Conservation (phyloP, 345 rosid genomes). For the Hypericum androsaemum region DNA sequence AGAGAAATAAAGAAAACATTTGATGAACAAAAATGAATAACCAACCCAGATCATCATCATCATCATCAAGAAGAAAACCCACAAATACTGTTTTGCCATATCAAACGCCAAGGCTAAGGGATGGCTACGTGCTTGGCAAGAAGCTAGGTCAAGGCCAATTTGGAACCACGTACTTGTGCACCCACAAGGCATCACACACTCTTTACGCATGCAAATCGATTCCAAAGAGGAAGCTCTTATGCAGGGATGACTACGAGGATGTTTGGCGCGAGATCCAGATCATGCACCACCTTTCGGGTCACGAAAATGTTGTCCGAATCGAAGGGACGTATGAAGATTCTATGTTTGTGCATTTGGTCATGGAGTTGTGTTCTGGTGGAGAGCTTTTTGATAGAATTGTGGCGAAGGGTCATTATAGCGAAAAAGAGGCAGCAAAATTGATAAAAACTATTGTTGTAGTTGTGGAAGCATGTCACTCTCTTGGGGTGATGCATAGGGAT, state of each 20-base stretch:
- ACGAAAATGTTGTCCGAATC: conserved; percentile 69
- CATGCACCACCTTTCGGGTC: conserved; percentile 94
- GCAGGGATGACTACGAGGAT: conserved; percentile 90
- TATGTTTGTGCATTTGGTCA: conserved; percentile 86
- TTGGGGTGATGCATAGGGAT: conserved; percentile 97
- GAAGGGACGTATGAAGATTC: conserved; percentile 85
- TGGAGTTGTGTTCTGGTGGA: conserved; percentile 95
- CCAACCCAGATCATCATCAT: too few relatives aligned
- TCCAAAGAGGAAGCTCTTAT: conserved; percentile 78
- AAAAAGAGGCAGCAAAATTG: conserved; percentile 76
- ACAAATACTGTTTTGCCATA: conserved; percentile 61
- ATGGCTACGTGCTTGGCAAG: conserved; percentile 68
- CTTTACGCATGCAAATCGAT: conserved; percentile 86
- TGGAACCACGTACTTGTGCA: conserved; percentile 78
- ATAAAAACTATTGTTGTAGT: conserved; percentile 81
- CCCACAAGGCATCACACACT: conserved; percentile 41
- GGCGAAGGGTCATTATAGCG: conserved; percentile 84
- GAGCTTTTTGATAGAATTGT: conserved; percentile 95
- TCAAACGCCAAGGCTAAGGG: conserved; percentile 71
- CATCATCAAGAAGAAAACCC: conserved; percentile 26
- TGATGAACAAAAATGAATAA: too few relatives aligned
- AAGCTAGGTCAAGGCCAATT: conserved; percentile 95
- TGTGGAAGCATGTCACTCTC: conserved; percentile 88
- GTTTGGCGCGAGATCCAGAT: conserved; percentile 98
- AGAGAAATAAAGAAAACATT: too few relatives aligned